A percentile compares a stretch with the other conserved stretches of the same genome.
Conservation (phyloP, 192 early-diverging fungal species). For the Coemansia sp. region DNA sequence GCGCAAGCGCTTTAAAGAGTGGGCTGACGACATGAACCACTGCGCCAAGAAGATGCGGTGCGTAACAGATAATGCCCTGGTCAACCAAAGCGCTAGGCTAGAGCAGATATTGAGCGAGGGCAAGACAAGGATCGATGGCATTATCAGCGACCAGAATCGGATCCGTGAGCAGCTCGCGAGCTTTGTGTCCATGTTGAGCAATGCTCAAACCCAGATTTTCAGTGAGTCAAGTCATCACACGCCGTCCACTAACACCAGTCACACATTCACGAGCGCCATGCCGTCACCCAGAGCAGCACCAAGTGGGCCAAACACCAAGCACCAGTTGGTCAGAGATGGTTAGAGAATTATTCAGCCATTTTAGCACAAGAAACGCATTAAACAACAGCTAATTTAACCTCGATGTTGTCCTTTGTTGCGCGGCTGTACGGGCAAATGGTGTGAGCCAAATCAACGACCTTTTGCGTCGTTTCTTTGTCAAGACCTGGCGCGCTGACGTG, state of each 20-base stretch:
- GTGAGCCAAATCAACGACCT: constrained; percentile 55
- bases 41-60: constrained; percentile 20
- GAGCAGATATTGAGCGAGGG: constrained; percentile 33
- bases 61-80: constrained; percentile 45
- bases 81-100: constrained; percentile 44
- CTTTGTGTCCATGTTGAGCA: constrained; percentile 45
- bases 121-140: constrained; percentile 28
- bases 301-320: neutral
- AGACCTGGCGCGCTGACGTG: constrained; percentile 49
- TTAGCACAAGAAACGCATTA: constrained; percentile 1
- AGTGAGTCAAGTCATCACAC: neutral
- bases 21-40: constrained; percentile 25
- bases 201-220: constrained; percentile 44
- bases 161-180: constrained; percentile 36
- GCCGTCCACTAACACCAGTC: neutral
- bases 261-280: neutral
- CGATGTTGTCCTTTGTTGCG: constrained; percentile 55
- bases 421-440: constrained; percentile 60
- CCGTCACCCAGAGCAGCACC: neutral
- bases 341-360: neutral
- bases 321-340: neutral
- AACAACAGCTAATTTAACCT: constrained; percentile 53
- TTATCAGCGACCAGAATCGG: constrained; percentile 23
- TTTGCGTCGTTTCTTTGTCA: constrained; percentile 46
- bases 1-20: constrained; percentile 47